These are phyloP conservation scores for Phellopilus nigrolimitatus DNA, from an alignment of 1,284 basidiomycete genomes.

Conservation along the genomic window DNA sequence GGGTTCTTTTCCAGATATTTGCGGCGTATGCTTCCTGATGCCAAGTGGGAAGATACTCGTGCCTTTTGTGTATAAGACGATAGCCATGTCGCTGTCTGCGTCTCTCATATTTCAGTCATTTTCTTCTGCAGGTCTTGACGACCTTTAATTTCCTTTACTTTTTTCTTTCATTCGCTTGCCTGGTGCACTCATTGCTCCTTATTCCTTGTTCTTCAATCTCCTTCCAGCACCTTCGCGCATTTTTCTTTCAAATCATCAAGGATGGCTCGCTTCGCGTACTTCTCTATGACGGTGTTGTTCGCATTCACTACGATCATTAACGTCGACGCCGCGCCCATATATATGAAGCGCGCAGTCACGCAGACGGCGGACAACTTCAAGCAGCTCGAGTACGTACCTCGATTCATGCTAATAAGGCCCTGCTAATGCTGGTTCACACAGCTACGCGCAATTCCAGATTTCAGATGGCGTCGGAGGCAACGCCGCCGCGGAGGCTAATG, in stretches of 20 bases:
- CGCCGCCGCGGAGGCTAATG: constrained; percentile 38
- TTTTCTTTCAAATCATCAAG: constrained; percentile 6
- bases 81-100: too few species aligned
- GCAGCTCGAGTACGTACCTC: constrained; percentile 23
- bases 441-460: constrained; percentile 43
- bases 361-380: constrained; percentile 21
- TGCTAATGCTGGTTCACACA: constrained; percentile 17
- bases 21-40: too few species aligned
- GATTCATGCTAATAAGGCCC: not conserved
- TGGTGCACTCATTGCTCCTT: constrained; percentile 18
- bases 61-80: too few species aligned
- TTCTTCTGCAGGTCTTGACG: constrained; percentile 23
- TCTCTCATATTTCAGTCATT: not conserved
- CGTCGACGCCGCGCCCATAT: constrained; percentile 17
- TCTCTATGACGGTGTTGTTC: constrained; percentile 21
- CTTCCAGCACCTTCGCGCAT: not conserved
- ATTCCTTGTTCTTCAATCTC: constrained; percentile 8
- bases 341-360: constrained; percentile 8
- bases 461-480: constrained; percentile 40
- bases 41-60: too few species aligned
- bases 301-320: constrained; percentile 8
- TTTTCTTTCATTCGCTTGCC: constrained; percentile 4
- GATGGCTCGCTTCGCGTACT: constrained; percentile 18
- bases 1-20: too few species aligned
- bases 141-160: constrained; percentile 23